These are phyloP conservation scores for Parmelia sp. DNA, from an alignment of 495 filamentous ascomycete species.

Conservation along the genomic window DNA sequence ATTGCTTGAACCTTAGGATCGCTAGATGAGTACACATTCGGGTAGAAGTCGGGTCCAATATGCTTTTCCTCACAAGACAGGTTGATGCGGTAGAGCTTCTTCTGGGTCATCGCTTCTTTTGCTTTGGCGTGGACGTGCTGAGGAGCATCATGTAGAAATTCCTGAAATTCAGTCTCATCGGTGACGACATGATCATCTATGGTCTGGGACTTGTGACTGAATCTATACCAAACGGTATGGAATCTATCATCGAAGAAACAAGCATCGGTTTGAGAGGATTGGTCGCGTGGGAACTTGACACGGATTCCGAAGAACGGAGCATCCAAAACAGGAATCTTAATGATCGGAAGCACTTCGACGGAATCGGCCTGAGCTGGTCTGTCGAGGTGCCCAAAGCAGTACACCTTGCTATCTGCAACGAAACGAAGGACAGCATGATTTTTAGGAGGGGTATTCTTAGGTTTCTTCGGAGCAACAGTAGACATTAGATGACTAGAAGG, in stretches of 20 bases:
- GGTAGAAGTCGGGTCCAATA: neutral
- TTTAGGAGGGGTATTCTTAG: neutral
- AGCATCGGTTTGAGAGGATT: neutral
- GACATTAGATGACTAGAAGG: neutral
- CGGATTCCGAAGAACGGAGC: neutral
- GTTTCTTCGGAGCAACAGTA: neutral
- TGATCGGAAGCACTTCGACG: neutral
- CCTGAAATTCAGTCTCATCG: neutral
- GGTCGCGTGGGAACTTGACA: neutral
- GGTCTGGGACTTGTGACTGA: neutral
- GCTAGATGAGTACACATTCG: neutral
- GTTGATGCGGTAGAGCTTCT: neutral
- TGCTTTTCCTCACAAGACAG: neutral
- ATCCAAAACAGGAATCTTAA: neutral
- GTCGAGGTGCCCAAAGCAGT: neutral
- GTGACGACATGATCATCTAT: neutral
- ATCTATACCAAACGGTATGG: neutral
- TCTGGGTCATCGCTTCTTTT: neutral
- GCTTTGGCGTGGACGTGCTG: neutral
- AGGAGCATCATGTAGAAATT: neutral
- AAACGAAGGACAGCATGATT: neutral
- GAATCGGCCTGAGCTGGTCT: neutral
- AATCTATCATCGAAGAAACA: neutral
- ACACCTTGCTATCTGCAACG: neutral
- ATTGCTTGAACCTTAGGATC: neutral